Base-by-base conservation (phyloP, 176 grass and related monocot species). In the Eleusine indica region DNA sequence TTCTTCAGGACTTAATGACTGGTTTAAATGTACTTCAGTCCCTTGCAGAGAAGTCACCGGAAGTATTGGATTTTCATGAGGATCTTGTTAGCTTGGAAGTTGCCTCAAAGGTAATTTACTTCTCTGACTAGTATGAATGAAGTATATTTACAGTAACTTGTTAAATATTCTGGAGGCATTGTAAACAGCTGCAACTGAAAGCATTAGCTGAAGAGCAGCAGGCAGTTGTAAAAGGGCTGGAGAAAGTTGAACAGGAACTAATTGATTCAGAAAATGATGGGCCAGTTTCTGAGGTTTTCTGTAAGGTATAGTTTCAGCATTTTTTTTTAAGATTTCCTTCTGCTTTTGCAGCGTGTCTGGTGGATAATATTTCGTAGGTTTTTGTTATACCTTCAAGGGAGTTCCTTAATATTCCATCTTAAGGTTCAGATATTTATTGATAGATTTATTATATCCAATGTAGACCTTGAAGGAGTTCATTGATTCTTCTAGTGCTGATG, bases 391-490 rank as follows among this genome's bases (percentile, higher is more conserved):
- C 35, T 54, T 57, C 22, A 54, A 58, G 67, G 13, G 7, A 9
- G 51, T 41, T 70, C 29, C 19, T 70, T 71, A 73, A 57, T 64
- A 18, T 49, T 80, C 48, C 62, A 71, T 57, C 79, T 11, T 19
- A 47, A 65, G 5, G 67, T 83, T 62, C 49, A 21, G 7, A 5
- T 18, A 32, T 39, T 40, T 81, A 77, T 54, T 76, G 54, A 69
- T 66, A 29, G 39, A 47, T 66, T 84, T 18, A 19, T 87, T 79
- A 10, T 9, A 72, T 89, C 60, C 39, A 77, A 63, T 98, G 25
- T 82, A 98, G 96, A 98, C 93, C 83, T 84, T 98, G 73, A 89
- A 95, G 88, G 91, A 93, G 51, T 98, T 98, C 83, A 87, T 82
- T 87, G 72, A 88, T 75, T 83, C 43, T 86, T 90, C 96, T 84